phyloP scores from a whole-genome alignment of 2,329 filamentous ascomycete genomes.

The Beauveria varroae region DNA sequence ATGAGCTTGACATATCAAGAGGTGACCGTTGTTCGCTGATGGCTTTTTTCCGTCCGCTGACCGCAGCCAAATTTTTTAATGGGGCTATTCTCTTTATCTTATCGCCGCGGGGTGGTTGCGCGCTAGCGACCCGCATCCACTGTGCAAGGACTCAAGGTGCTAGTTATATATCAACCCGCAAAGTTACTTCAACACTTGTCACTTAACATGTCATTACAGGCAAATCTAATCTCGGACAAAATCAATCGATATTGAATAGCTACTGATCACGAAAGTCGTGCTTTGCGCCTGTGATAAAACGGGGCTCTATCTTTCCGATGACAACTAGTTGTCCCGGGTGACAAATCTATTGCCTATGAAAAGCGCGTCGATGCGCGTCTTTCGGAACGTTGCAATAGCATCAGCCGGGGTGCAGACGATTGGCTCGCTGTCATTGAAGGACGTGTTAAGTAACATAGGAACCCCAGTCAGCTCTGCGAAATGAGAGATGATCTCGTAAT shows the following conservation, averaged over 20 bases:
- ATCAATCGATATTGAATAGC: too few relatives aligned
- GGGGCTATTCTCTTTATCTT: slow-evolving; percentile 27
- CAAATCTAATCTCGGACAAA: too few relatives aligned
- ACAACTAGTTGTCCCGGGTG: neutral
- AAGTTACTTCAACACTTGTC: too few relatives aligned
- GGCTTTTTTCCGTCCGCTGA: neutral
- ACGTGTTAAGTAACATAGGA: slow-evolving; percentile 4
- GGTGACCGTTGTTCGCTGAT: neutral
- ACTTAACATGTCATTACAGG: too few relatives aligned
- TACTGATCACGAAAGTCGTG: too few relatives aligned
- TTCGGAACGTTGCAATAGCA: slow-evolving; percentile 1
- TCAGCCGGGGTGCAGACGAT: slow-evolving; percentile 5
- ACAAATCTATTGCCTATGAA: slow-evolving; percentile 2
- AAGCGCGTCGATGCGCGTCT: slow-evolving; percentile 1
- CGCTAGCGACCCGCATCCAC: too few relatives aligned
- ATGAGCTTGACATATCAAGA: neutral
- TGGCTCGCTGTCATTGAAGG: slow-evolving; percentile 3
- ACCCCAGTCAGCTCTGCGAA: neutral
- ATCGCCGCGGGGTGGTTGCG: slow-evolving; percentile 25
- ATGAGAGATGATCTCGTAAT: neutral
- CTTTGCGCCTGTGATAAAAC: neutral
- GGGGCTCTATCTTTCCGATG: neutral
- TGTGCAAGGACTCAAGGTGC: too few relatives aligned
- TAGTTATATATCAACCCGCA: too few relatives aligned
- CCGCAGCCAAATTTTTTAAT: slow-evolving; percentile 25